Conservation (phyloP, 306 rosid genomes). For the Prunus armeniaca region DNA sequence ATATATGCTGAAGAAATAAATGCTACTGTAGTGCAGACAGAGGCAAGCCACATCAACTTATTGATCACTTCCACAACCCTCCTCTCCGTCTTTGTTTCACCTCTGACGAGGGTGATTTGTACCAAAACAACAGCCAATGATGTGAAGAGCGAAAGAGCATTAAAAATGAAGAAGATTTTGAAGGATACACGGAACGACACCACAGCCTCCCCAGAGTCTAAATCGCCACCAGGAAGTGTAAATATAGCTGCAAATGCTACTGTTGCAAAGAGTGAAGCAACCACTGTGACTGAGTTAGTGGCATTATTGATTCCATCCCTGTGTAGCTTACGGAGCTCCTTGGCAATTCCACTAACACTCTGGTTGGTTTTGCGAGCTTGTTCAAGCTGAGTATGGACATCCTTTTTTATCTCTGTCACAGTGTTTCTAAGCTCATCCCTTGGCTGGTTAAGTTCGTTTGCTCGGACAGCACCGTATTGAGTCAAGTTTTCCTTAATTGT, state of each 20-base stretch:
- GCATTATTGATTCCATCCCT: slow-evolving; percentile 77
- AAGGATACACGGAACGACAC: slow-evolving; percentile 43
- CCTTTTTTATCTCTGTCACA: slow-evolving; percentile 66
- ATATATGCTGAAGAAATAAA: slow-evolving; percentile 73
- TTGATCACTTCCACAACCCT: slow-evolving; percentile 77
- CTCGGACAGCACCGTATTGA: slow-evolving; percentile 58
- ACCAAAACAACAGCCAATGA: slow-evolving; percentile 85
- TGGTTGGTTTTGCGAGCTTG: slow-evolving; percentile 75
- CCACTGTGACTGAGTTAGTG: slow-evolving; percentile 83
- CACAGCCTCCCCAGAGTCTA: slow-evolving; percentile 48
- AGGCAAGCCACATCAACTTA: slow-evolving; percentile 93
- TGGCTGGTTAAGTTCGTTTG: slow-evolving; percentile 78
- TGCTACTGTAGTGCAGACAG: slow-evolving; percentile 65
- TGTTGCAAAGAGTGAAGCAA: slow-evolving; percentile 80
- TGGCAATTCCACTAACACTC: slow-evolving; percentile 71
- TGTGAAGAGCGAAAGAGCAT: slow-evolving; percentile 71
- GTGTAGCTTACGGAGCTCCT: slow-evolving; percentile 68
- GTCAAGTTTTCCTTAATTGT: slow-evolving; percentile 55
- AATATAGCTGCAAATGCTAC: slow-evolving; percentile 90
- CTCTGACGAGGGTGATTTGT: slow-evolving; percentile 82
- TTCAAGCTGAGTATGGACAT: slow-evolving; percentile 78
- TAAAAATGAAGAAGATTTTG: slow-evolving; percentile 61
- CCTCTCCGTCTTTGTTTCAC: slow-evolving; percentile 73
- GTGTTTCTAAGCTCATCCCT: slow-evolving; percentile 79
- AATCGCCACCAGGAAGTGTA: slow-evolving; percentile 83